Evolutionary conservation across 2,329 filamentous ascomycete species (phyloP).

Genomic region (Fusarium abutilonis): DNA sequence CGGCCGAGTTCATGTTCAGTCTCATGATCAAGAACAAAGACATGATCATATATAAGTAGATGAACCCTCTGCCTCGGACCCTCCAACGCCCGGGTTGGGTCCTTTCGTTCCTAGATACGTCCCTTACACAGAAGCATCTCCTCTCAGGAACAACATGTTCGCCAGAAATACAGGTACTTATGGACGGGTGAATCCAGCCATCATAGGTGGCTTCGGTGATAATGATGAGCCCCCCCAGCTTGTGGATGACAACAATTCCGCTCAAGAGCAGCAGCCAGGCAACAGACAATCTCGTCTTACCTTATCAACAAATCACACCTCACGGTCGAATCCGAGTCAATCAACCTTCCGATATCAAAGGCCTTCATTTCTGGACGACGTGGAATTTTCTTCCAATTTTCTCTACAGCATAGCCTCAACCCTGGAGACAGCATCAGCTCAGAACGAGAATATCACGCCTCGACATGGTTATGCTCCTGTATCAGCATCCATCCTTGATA

Average conservation of each 20-base stretch:
- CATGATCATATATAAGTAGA: background rate
- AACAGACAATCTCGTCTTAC: background rate
- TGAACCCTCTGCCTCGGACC: conserved; percentile 1
- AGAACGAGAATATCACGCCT: background rate
- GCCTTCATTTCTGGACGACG: conserved; percentile 38
- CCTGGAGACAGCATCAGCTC: conserved; percentile 3
- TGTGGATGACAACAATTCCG: conserved; percentile 45
- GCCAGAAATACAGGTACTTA: conserved; percentile 42
- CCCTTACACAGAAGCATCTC: conserved; percentile 38
- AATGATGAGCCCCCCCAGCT: conserved; percentile 47
- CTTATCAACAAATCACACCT: too few species aligned
- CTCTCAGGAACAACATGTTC: conserved; percentile 46
- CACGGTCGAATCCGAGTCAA: conserved; percentile 14
- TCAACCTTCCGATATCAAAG: conserved; percentile 33
- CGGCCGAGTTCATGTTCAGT: too few species aligned
- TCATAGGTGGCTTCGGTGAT: conserved; percentile 47
- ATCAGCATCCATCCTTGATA: conserved; percentile 33
- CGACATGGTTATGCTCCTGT: conserved; percentile 37
- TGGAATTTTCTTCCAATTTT: conserved; percentile 23
- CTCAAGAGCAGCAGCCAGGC: conserved; percentile 19
- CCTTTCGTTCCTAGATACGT: conserved; percentile 36
- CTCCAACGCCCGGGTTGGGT: conserved; percentile 2
- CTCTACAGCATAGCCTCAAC: conserved; percentile 1
- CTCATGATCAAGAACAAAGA: background rate
- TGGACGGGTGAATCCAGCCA: conserved; percentile 46